Conservation (phyloP, 768 basidiomycete genomes). For the Lactifluus volemus region DNA sequence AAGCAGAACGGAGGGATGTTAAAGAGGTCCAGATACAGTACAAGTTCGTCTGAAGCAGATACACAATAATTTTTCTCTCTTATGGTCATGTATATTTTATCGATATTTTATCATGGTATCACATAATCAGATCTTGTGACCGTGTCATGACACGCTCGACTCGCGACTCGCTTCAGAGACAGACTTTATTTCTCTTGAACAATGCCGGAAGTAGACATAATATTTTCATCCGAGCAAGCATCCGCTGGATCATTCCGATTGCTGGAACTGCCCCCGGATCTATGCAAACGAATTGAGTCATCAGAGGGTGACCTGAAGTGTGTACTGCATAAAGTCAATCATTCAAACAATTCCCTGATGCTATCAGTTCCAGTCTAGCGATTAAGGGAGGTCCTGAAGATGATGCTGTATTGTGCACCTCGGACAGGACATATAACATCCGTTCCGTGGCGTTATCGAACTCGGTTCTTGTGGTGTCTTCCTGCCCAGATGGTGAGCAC, state of each 20-base stretch:
- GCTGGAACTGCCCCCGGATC: conserved; percentile 64
- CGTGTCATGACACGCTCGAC: not conserved
- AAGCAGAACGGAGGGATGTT: conserved; percentile 54
- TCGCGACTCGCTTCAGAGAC: no score
- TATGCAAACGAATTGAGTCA: conserved; percentile 54
- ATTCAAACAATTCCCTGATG: conserved; percentile 13
- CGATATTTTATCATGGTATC: not conserved
- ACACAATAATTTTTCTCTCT: not conserved
- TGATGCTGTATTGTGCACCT: conserved; percentile 86
- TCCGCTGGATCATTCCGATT: conserved; percentile 56
- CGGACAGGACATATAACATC: conserved; percentile 68
- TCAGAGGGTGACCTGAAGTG: conserved; percentile 22
- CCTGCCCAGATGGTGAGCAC: conserved; percentile 28
- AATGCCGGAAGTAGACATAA: conserved; percentile 43
- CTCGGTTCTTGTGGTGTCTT: conserved; percentile 69
- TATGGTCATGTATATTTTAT: not conserved
- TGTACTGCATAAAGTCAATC: not conserved
- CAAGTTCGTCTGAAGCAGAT: not conserved
- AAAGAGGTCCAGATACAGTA: conserved; percentile 43
- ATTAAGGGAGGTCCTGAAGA: conserved; percentile 80
- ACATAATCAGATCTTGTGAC: conserved; percentile 1
- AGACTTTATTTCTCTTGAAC: not conserved
- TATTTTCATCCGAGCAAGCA: conserved; percentile 40
- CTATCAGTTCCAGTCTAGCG: conserved; percentile 23
- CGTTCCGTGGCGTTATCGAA: conserved; percentile 89